Conservation (phyloP, 441 rosid species). For the Viola pubescens region DNA sequence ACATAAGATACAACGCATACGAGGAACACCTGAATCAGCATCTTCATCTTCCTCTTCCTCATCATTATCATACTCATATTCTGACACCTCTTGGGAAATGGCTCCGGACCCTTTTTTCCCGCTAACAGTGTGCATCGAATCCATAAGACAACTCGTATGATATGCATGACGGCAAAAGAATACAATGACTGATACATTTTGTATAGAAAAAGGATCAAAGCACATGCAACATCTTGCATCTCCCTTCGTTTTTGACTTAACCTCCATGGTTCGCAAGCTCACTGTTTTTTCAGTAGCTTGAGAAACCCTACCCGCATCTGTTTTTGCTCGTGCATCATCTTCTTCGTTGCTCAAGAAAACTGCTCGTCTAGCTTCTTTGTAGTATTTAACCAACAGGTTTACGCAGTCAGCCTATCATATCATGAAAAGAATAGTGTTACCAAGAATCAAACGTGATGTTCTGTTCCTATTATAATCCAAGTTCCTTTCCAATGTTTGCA, state of each 20-base stretch:
- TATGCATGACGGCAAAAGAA: slow-evolving; percentile 97
- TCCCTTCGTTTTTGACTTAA: slow-evolving; percentile 84
- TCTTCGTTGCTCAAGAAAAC: slow-evolving; percentile 64
- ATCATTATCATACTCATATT: slow-evolving; percentile 33
- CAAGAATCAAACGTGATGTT: slow-evolving; percentile 1
- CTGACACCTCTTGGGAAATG: slow-evolving; percentile 27
- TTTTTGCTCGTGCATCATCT: slow-evolving; percentile 47
- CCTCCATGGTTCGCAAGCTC: slow-evolving; percentile 46
- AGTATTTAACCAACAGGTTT: slow-evolving; percentile 78
- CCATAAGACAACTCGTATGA: slow-evolving; percentile 76
- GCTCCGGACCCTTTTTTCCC: slow-evolving; percentile 31
- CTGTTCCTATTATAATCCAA: not conserved
- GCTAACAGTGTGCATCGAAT: slow-evolving; percentile 51
- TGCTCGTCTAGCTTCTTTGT: slow-evolving; percentile 80
- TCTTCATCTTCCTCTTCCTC: slow-evolving; percentile 40
- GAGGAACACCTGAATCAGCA: slow-evolving; percentile 33
- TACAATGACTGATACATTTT: slow-evolving; percentile 58
- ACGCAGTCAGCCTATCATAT: slow-evolving; percentile 76
- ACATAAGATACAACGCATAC: slow-evolving; percentile 82
- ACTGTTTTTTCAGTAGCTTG: slow-evolving; percentile 36
- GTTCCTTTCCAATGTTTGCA: not conserved
- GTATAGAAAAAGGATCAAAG: slow-evolving; percentile 82
- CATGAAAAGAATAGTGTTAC: slow-evolving; percentile 14
- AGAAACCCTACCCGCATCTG: slow-evolving; percentile 38
- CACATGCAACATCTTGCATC: slow-evolving; percentile 93